phyloP scores from a whole-genome alignment of 2,329 filamentous ascomycete species.

The Hypoxylon sp. region DNA sequence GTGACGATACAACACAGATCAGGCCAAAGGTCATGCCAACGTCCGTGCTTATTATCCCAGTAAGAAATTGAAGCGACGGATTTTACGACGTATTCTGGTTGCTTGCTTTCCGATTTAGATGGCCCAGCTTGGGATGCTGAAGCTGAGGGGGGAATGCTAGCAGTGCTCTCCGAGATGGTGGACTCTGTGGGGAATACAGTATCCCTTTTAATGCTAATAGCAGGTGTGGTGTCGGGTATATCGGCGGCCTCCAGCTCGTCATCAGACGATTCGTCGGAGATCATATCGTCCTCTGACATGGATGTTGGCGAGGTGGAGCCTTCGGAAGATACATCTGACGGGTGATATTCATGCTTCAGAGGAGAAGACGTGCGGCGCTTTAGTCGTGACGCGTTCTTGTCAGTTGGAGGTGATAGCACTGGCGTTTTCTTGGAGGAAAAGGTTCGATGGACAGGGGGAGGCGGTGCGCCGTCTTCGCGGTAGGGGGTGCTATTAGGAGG shows the following conservation, averaged over 20 bases:
- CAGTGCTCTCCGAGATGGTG: conserved; percentile 62
- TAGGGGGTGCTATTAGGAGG: conserved; percentile 56
- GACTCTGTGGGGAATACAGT: conserved; percentile 56
- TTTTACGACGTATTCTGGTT: conserved; percentile 62
- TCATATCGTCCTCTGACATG: conserved; percentile 62
- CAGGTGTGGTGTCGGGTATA: conserved; percentile 71
- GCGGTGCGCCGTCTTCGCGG: conserved; percentile 70
- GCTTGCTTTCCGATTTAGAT: conserved; percentile 64
- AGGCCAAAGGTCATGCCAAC: conserved; percentile 71
- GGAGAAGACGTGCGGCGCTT: conserved; percentile 89
- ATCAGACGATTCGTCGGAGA: conserved; percentile 63
- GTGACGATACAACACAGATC: conserved; percentile 70
- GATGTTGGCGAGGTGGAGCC: conserved; percentile 49
- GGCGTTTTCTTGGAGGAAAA: conserved; percentile 59
- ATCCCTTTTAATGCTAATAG: conserved; percentile 68
- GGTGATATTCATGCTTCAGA: conserved; percentile 96
- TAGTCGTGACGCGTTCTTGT: conserved; percentile 61
- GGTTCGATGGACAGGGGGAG: conserved; percentile 68
- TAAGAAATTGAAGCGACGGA: conserved; percentile 71
- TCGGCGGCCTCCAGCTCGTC: conserved; percentile 74
- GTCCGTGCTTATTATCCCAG: conserved; percentile 72
- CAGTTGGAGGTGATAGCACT: conserved; percentile 64
- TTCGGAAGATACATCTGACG: conserved; percentile 77
- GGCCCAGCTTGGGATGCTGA: conserved; percentile 81
- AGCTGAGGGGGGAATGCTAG: conserved; percentile 81